Evolutionary conservation across 2,329 filamentous ascomycete genomes (phyloP).

Genomic region (Aureobasidium sp.): DNA sequence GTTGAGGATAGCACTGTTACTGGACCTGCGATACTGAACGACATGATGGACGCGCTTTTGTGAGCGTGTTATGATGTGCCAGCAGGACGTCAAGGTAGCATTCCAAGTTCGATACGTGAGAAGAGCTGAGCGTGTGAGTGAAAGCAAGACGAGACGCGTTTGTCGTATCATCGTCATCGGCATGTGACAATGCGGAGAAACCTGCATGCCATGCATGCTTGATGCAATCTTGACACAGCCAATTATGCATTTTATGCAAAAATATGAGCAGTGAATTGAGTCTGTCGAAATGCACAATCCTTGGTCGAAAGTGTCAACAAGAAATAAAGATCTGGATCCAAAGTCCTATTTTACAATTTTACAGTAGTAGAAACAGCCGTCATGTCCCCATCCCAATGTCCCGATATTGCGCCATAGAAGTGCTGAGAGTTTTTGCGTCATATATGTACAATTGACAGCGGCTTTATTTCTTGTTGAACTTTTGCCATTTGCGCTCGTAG

Average conservation of each 20-base stretch:
- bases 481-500: constrained; percentile 15
- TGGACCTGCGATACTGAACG: neutral
- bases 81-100: neutral
- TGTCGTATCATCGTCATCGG: neutral
- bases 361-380: constrained; percentile 8
- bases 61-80: neutral
- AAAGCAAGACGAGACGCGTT: neutral
- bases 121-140: neutral
- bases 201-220: neutral
- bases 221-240: neutral
- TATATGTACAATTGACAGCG: neutral
- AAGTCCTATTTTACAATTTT: constrained; percentile 10
- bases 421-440: neutral
- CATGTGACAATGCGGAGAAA: neutral
- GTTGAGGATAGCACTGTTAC: constrained; percentile 24
- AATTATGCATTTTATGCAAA: neutral
- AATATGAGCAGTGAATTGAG: neutral
- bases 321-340: neutral
- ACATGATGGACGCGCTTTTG: constrained; percentile 2
- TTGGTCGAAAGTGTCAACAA: neutral
- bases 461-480: constrained; percentile 13
- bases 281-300: neutral
- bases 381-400: neutral
- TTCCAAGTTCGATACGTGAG: neutral
- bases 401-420: constrained; percentile 7